Evolutionary conservation across 768 basidiomycete genomes (phyloP).

Genomic region (Mycena polygramma): DNA sequence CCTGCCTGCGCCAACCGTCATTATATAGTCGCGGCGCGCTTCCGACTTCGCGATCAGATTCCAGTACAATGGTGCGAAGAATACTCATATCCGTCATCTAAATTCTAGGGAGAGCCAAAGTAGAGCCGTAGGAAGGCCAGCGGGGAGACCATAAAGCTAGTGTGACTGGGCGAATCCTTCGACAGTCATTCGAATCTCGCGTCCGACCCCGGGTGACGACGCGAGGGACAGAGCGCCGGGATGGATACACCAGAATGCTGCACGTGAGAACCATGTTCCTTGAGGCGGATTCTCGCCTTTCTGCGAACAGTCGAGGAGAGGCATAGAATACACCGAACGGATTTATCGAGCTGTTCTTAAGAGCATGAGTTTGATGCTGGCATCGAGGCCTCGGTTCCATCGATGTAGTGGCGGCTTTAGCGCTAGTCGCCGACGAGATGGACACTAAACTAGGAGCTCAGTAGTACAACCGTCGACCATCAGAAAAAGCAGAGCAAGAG

Average conservation of each 20-base stretch:
- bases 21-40: neutral
- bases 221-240: neutral
- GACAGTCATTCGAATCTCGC: neutral
- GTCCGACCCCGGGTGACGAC: neutral
- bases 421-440: no score
- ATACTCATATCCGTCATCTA: neutral
- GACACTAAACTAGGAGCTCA: no score
- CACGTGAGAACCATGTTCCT: neutral
- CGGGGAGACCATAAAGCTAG: neutral
- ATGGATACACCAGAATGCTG: neutral
- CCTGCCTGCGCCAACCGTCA: neutral
- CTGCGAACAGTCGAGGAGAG: neutral
- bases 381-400: neutral
- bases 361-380: neutral
- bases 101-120: neutral
- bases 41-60: neutral
- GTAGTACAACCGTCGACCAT: no score
- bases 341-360: neutral
- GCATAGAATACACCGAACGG: neutral
- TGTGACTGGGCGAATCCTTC: neutral
- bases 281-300: neutral
- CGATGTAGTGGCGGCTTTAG: no score
- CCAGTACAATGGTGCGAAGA: neutral
- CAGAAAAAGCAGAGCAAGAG: no score
- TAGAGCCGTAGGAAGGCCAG: no score